A percentile compares a stretch with the other conserved stretches of the same genome.
Evolutionary conservation across 495 filamentous ascomycete species (phyloP).

Genomic region (Penicillium antarcticum): DNA sequence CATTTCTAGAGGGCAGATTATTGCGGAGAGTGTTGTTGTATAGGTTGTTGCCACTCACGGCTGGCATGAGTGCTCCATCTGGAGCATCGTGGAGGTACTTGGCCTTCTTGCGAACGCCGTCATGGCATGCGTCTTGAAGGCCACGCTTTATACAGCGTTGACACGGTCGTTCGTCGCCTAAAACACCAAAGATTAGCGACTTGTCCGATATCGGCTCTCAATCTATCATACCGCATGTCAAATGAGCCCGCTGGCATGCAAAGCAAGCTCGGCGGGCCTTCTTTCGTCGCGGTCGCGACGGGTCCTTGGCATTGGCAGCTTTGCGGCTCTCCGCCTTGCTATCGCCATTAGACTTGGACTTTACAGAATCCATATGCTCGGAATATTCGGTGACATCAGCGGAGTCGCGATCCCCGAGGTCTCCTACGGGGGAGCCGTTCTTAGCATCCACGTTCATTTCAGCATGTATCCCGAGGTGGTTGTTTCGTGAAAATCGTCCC

Average conservation of each 20-base stretch:
- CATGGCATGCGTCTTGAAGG: slow-evolving; percentile 84
- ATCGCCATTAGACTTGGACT: slow-evolving; percentile 55
- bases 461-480: slow-evolving; percentile 26
- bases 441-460: slow-evolving; percentile 53
- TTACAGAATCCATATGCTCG: slow-evolving; percentile 32
- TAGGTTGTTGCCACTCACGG: slow-evolving; percentile 32
- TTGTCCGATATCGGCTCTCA: background rate
- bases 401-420: slow-evolving; percentile 48
- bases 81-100: slow-evolving; percentile 98
- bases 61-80: slow-evolving; percentile 67
- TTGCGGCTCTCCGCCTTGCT: slow-evolving; percentile 58
- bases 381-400: slow-evolving; percentile 48
- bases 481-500: background rate
- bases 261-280: slow-evolving; percentile 94
- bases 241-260: slow-evolving; percentile 94
- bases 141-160: slow-evolving; percentile 91
- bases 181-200: slow-evolving; percentile 12
- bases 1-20: slow-evolving; percentile 31
- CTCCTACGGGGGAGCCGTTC: slow-evolving; percentile 39
- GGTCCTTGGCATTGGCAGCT: slow-evolving; percentile 72
- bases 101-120: slow-evolving; percentile 96
- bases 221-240: slow-evolving; percentile 84
- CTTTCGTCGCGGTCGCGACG: slow-evolving; percentile 82
- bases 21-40: slow-evolving; percentile 36
- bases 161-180: slow-evolving; percentile 87